phyloP scores from a whole-genome alignment of 768 basidiomycete species.

The Holtermannia corniformis region DNA sequence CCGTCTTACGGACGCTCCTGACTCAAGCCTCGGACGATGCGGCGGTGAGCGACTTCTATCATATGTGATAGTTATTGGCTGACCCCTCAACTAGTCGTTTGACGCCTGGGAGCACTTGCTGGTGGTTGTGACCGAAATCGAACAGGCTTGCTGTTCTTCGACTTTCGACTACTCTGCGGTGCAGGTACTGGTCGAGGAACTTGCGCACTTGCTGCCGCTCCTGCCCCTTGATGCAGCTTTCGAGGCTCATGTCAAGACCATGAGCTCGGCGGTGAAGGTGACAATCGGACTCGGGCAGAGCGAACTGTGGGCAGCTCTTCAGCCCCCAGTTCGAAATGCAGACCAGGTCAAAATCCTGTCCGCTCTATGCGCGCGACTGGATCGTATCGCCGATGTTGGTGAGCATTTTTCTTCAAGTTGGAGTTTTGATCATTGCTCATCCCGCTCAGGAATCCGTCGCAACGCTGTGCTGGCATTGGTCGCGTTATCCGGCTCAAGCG shows the following conservation, averaged over 20 bases:
- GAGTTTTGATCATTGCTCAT: neutral
- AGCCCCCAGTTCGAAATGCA: conserved; percentile 5
- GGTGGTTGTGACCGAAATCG: conserved; percentile 43
- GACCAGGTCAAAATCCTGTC: neutral
- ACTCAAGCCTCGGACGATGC: neutral
- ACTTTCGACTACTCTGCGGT: conserved; percentile 59
- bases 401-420: neutral
- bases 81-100: conserved; percentile 1
- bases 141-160: conserved; percentile 41
- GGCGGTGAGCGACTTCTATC: no score
- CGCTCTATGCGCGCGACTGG: neutral
- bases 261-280: conserved; percentile 51
- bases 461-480: no score
- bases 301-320: conserved; percentile 56
- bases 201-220: conserved; percentile 45
- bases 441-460: no score
- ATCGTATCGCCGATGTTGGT: conserved; percentile 9
- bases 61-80: neutral
- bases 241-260: conserved; percentile 25
- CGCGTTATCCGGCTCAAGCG: no score
- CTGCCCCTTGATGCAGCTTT: conserved; percentile 3
- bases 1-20: neutral
- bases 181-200: conserved; percentile 53
- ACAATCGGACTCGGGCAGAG: conserved; percentile 64
- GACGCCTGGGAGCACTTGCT: conserved; percentile 14